A percentile compares a stretch with the other conserved stretches of the same genome.
These are phyloP conservation scores for Nyssa sinensis DNA, from an alignment of 148 eudicot genomes.

Conservation along the genomic window DNA sequence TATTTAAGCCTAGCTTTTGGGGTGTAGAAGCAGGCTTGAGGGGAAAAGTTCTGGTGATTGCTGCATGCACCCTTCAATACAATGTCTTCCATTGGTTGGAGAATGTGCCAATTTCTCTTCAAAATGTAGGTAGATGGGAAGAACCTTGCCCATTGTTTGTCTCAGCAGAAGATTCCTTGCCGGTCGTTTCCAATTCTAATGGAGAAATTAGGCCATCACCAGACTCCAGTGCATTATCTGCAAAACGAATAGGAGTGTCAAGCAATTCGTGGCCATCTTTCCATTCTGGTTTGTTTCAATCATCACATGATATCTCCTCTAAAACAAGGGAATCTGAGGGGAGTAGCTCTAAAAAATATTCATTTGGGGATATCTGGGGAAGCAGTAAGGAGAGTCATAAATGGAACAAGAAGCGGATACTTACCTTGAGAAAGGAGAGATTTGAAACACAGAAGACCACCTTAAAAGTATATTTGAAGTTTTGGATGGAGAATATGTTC, in stretches of 20 bases:
- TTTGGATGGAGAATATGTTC: slow-evolving; percentile 92
- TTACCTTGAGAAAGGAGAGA: slow-evolving; percentile 77
- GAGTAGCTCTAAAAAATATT: slow-evolving; percentile 35
- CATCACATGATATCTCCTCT: slow-evolving; percentile 21
- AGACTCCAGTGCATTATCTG: slow-evolving; percentile 27
- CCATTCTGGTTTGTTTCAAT: slow-evolving; percentile 22
- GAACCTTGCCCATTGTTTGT: slow-evolving; percentile 92
- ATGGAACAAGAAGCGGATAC: slow-evolving; percentile 83
- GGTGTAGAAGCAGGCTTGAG: slow-evolving; percentile 88
- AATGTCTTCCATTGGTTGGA: slow-evolving; percentile 96
- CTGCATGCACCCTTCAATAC: slow-evolving; percentile 90
- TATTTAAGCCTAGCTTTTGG: slow-evolving; percentile 68
- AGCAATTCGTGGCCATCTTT: slow-evolving; percentile 58
- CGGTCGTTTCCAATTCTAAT: slow-evolving; percentile 33
- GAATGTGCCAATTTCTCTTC: slow-evolving; percentile 48
- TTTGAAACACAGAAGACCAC: slow-evolving; percentile 83
- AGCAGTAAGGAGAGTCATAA: slow-evolving; percentile 81
- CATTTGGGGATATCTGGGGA: slow-evolving; percentile 68
- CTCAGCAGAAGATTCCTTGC: slow-evolving; percentile 50
- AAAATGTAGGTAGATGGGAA: slow-evolving; percentile 57
- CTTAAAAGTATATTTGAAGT: slow-evolving; percentile 82
- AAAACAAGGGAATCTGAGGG: slow-evolving; percentile 32
- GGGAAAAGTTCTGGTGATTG: slow-evolving; percentile 84
- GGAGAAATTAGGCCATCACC: slow-evolving; percentile 39
- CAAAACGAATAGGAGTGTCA: slow-evolving; percentile 23